Conservation (phyloP, 106 monocot species). For the Dendrobium nobile region DNA sequence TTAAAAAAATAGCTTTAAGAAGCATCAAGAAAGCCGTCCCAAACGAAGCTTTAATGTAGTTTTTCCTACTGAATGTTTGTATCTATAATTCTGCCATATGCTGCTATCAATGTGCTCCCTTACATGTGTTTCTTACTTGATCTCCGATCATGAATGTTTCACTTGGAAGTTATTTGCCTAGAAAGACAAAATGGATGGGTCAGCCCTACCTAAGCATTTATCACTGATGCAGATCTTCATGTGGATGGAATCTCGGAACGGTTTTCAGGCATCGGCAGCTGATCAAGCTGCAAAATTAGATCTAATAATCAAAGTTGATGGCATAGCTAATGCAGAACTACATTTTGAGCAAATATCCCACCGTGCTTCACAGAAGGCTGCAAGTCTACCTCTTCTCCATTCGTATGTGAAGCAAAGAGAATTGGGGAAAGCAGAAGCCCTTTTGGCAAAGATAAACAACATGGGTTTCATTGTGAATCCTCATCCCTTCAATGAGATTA, state of each 20-base stretch:
- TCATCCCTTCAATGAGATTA: slow-evolving; percentile 77
- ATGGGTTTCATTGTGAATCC: slow-evolving; percentile 40
- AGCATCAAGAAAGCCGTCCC: too few species aligned
- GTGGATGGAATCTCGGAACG: slow-evolving; percentile 54
- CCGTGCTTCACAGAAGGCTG: slow-evolving; percentile 37
- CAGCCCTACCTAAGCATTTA: slow-evolving; percentile 14
- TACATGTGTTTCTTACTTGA: neutral
- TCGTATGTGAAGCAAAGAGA: slow-evolving; percentile 47
- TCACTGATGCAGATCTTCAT: slow-evolving; percentile 59
- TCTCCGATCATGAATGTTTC: neutral
- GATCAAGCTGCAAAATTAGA: slow-evolving; percentile 65
- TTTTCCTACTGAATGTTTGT: neutral
- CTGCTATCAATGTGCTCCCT: neutral
- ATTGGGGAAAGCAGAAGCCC: slow-evolving; percentile 49
- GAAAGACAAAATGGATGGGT: neutral
- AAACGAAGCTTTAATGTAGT: neutral
- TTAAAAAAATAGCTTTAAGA: too few species aligned
- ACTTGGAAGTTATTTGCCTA: neutral
- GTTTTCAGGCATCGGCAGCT: slow-evolving; percentile 25
- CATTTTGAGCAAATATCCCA: slow-evolving; percentile 44
- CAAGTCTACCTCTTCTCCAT: slow-evolving; percentile 67
- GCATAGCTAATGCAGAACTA: slow-evolving; percentile 51
- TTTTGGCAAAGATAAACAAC: slow-evolving; percentile 42
- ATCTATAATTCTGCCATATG: neutral
- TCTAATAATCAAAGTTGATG: slow-evolving; percentile 44